phyloP scores from a whole-genome alignment of 768 basidiomycete genomes.

The Suillus paluster region DNA sequence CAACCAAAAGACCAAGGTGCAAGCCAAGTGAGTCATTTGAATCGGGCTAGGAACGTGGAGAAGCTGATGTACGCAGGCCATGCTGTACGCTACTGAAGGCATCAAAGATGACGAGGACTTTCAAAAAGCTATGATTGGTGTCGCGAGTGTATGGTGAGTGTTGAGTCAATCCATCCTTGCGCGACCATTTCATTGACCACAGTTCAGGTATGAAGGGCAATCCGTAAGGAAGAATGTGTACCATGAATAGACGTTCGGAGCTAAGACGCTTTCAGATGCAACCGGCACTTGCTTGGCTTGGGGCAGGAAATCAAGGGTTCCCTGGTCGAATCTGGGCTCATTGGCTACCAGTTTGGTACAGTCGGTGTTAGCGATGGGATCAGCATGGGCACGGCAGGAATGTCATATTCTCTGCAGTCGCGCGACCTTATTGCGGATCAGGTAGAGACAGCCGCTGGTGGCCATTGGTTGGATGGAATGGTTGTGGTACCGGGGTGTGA shows the following conservation, averaged over 20 bases:
- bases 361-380: slow-evolving; percentile 99
- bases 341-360: slow-evolving; percentile 97
- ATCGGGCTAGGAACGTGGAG: background rate
- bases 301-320: slow-evolving; percentile 90
- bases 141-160: slow-evolving; percentile 93
- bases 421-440: slow-evolving; percentile 97
- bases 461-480: slow-evolving; percentile 98
- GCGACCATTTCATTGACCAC: slow-evolving; percentile 15
- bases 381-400: slow-evolving; percentile 94
- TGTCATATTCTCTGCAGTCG: slow-evolving; percentile 96
- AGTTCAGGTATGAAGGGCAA: slow-evolving; percentile 94
- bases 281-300: slow-evolving; percentile 87
- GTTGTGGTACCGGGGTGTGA: slow-evolving; percentile 97
- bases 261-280: slow-evolving; percentile 67
- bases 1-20: slow-evolving; percentile 95
- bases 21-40: slow-evolving; percentile 65
- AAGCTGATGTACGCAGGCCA: slow-evolving; percentile 61
- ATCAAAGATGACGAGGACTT: slow-evolving; percentile 82
- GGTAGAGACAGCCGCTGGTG: slow-evolving; percentile 94
- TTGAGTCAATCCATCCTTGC: slow-evolving; percentile 14
- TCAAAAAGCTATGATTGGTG: slow-evolving; percentile 95
- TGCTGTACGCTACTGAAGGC: slow-evolving; percentile 99
- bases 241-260: background rate
- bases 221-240: slow-evolving; percentile 64
- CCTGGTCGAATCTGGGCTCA: slow-evolving; percentile 66